Conservation (phyloP, 2,329 filamentous ascomycete species). For the Phialophora expanda region DNA sequence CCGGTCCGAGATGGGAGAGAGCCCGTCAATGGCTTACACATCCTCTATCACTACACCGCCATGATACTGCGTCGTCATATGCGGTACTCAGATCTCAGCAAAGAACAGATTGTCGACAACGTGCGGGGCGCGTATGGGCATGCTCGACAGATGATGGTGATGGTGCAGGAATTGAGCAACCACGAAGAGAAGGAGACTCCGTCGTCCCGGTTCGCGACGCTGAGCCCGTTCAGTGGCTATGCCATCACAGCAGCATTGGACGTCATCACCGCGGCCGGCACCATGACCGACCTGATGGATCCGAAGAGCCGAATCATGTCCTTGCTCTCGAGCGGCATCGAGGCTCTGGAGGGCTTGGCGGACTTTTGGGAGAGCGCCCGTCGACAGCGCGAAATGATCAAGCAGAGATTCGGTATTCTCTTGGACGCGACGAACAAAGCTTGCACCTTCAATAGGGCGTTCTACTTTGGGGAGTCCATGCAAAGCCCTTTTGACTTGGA, state of each 20-base stretch:
- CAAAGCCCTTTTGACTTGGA: conserved; percentile 49
- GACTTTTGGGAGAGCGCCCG: conserved; percentile 65
- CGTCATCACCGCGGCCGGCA: conserved; percentile 66
- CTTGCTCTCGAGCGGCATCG: conserved; percentile 59
- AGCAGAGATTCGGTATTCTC: conserved; percentile 54
- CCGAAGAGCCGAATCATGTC: conserved; percentile 50
- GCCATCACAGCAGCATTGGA: conserved; percentile 69
- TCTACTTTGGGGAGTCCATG: conserved; percentile 47
- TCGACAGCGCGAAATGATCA: conserved; percentile 57
- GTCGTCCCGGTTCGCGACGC: conserved; percentile 46
- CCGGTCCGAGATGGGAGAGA: conserved; percentile 12
- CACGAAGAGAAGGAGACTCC: conserved; percentile 17
- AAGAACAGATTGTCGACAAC: conserved; percentile 18
- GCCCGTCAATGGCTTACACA: conserved; percentile 25
- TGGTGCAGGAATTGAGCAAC: conserved; percentile 33
- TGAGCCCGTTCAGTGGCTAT: conserved; percentile 68
- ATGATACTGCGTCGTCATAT: conserved; percentile 37
- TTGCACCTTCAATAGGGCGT: conserved; percentile 45
- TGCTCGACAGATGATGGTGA: conserved; percentile 29
- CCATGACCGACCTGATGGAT: conserved; percentile 57
- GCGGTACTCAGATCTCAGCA: conserved; percentile 22
- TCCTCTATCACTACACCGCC: conserved; percentile 36
- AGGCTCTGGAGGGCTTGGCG: conserved; percentile 62
- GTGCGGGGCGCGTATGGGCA: conserved; percentile 29
- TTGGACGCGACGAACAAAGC: conserved; percentile 46